Evolutionary conservation across 2,329 filamentous ascomycete genomes (phyloP).

Genomic region (Hypoxylon sp.): DNA sequence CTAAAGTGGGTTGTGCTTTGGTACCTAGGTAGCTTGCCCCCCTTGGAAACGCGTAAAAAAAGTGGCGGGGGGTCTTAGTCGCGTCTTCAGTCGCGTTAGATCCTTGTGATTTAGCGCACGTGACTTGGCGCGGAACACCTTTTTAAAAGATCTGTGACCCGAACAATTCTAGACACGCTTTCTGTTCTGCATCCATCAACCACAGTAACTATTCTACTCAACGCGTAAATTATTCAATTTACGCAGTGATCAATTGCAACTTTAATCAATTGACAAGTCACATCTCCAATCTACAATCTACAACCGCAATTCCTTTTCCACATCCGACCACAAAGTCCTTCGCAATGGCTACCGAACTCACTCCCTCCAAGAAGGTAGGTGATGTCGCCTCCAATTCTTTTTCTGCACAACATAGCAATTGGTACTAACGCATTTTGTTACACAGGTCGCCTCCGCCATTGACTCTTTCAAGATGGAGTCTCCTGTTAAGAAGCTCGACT

Average conservation of each 20-base stretch:
- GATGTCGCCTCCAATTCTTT: conserved; percentile 51
- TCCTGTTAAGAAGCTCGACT: conserved; percentile 90
- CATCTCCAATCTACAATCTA: conserved; percentile 37
- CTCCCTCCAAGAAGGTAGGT: conserved; percentile 71
- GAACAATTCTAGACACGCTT: conserved; percentile 44
- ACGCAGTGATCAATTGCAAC: conserved; percentile 20
- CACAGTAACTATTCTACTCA: conserved; percentile 39
- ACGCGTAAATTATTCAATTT: conserved; percentile 46
- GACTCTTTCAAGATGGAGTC: conserved; percentile 94
- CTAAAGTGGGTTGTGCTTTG: conserved; percentile 5
- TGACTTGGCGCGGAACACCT: conserved; percentile 49
- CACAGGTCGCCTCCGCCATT: conserved; percentile 86
- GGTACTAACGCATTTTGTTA: conserved; percentile 46
- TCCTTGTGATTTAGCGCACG: conserved; percentile 44
- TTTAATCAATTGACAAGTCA: conserved; percentile 23
- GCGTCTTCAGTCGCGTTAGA: conserved; percentile 46
- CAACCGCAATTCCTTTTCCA: conserved; percentile 47
- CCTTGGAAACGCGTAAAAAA: conserved; percentile 44
- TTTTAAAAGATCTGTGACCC: conserved; percentile 50
- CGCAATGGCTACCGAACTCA: conserved; percentile 82
- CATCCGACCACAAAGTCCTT: conserved; percentile 20
- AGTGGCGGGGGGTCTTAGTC: conserved; percentile 47
- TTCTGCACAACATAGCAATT: conserved; percentile 16
- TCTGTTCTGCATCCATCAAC: conserved; percentile 46
- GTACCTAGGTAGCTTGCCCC: not conserved